phyloP scores from a whole-genome alignment of 257 asterid genomes.

The Nyctanthes arbortristis region DNA sequence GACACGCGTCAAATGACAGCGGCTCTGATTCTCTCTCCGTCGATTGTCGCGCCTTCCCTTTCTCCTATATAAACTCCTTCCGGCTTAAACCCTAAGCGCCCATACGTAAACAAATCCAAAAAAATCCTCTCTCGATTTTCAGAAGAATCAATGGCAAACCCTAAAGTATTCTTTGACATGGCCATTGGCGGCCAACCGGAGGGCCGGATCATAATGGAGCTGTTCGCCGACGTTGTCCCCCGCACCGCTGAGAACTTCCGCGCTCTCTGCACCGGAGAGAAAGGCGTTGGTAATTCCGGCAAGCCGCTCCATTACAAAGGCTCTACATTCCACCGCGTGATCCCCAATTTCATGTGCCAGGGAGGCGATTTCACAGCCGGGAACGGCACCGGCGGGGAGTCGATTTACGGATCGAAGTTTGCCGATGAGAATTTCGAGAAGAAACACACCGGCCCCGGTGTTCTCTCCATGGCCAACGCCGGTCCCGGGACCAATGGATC shows the following conservation, averaged over 20 bases:
- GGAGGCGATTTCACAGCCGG: conserved; percentile 81
- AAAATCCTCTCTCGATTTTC: neutral
- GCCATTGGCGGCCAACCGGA: conserved; percentile 54
- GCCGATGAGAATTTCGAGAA: conserved; percentile 61
- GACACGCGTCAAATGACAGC: conserved; percentile 35
- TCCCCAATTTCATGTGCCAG: conserved; percentile 77
- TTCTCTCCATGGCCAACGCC: too few relatives aligned
- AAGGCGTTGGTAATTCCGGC: conserved; percentile 51
- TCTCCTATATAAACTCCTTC: conserved; percentile 39
- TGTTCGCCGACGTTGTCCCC: conserved; percentile 51
- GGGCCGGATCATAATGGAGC: conserved; percentile 70
- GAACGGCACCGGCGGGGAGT: conserved; percentile 74
- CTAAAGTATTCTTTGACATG: conserved; percentile 69
- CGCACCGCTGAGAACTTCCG: conserved; percentile 68
- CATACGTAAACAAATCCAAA: neutral
- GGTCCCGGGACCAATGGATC: too few relatives aligned
- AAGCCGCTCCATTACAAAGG: conserved; percentile 80
- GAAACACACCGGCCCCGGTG: conserved; percentile 67
- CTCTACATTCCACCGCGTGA: too few relatives aligned
- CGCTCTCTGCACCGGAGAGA: conserved; percentile 73
- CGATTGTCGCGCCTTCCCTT: conserved; percentile 27
- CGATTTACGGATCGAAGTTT: conserved; percentile 62
- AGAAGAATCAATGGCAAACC: conserved; percentile 41
- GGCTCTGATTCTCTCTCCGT: conserved; percentile 23
- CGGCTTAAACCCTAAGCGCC: conserved; percentile 36